phyloP scores from a whole-genome alignment of 2,329 filamentous ascomycete species.

The Pseudogymnoascus sp. region DNA sequence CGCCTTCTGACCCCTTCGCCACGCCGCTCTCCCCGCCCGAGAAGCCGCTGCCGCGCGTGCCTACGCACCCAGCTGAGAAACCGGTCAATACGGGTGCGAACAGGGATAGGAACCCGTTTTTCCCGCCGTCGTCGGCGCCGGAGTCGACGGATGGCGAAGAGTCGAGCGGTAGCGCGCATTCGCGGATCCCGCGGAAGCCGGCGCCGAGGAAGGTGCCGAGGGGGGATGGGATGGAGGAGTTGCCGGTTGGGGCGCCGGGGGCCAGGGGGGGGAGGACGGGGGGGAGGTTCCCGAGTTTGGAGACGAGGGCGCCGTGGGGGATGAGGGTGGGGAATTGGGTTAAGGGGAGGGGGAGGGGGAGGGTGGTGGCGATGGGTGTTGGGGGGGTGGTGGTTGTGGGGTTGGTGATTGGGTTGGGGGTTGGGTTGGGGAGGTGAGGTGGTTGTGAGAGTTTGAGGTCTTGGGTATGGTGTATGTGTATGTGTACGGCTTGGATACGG shows the following conservation, averaged over 20 bases:
- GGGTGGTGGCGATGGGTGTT: background rate
- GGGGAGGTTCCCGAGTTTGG: background rate
- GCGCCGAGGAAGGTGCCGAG: constrained; percentile 14
- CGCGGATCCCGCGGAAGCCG: constrained; percentile 12
- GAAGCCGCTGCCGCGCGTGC: background rate
- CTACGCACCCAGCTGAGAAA: background rate
- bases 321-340: background rate
- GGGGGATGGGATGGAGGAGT: constrained; percentile 13
- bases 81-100: background rate
- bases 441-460: background rate
- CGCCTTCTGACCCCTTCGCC: background rate
- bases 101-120: background rate
- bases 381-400: background rate
- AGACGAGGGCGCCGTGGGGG: background rate
- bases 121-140: background rate
- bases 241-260: constrained; percentile 16
- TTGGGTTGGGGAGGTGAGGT: background rate
- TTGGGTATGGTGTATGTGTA: no score
- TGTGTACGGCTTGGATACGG: background rate
- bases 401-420: background rate
- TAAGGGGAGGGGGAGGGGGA: background rate
- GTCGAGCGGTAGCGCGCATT: no score
- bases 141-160: no score
- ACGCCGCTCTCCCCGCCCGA: background rate
- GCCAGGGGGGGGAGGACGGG: constrained; percentile 9